phyloP scores from a whole-genome alignment of 2,329 filamentous ascomycete species.

The Berkeleyomyces basicola region DNA sequence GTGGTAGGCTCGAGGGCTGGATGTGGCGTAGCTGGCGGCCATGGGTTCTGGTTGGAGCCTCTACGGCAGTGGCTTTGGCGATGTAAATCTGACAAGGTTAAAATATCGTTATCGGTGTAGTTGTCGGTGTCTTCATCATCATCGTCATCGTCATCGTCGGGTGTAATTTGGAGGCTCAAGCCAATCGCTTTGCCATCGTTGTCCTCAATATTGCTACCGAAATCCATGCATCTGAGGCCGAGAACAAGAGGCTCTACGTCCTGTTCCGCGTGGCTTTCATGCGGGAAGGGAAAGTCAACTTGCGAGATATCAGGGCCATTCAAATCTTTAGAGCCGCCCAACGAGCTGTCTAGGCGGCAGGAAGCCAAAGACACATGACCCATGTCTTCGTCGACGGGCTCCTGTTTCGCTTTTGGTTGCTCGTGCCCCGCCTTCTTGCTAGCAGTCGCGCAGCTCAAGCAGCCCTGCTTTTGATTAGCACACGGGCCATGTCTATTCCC shows the following conservation, averaged over 20 bases:
- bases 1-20: background rate
- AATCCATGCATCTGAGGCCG: background rate
- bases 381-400: background rate
- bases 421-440: background rate
- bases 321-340: background rate
- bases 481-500: background rate
- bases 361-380: background rate
- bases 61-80: background rate
- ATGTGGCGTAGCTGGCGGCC: background rate
- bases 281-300: background rate
- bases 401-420: no score
- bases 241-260: background rate
- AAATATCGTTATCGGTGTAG: background rate
- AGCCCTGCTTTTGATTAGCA: background rate
- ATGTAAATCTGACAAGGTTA: background rate
- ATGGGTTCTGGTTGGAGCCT: background rate
- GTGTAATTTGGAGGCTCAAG: background rate
- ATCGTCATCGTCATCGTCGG: background rate
- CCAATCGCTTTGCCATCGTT: background rate
- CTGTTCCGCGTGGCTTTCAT: background rate
- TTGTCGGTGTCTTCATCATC: background rate
- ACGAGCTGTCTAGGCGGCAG: background rate
- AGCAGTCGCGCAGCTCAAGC: background rate
- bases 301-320: background rate
- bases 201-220: background rate